These are phyloP conservation scores for Arbutus unedo DNA, from an alignment of 148 eudicot species.

Conservation along the genomic window DNA sequence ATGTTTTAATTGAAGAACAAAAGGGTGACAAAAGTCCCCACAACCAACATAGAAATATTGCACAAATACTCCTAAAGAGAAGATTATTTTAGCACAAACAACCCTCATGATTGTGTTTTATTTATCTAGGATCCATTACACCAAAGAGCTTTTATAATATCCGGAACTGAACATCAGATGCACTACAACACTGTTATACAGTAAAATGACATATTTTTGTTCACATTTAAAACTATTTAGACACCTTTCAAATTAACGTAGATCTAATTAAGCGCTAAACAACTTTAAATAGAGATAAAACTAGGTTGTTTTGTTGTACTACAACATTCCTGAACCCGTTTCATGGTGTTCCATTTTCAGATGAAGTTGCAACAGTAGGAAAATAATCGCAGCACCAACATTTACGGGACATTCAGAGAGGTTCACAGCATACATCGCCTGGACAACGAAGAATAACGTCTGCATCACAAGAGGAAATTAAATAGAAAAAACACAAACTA, in stretches of 20 bases:
- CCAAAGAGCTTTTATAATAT: not conserved
- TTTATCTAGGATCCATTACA: not conserved
- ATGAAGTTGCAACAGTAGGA: not conserved
- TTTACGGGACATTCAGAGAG: not conserved
- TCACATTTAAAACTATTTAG: too few species aligned
- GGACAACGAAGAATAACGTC: slow-evolving; percentile 21
- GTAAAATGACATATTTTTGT: too few species aligned
- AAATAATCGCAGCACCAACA: slow-evolving; percentile 26
- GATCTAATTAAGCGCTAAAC: too few species aligned
- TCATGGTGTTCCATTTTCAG: slow-evolving; percentile 1
- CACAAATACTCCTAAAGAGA: not conserved
- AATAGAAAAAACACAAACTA: too few species aligned
- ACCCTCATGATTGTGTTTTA: not conserved
- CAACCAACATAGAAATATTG: not conserved
- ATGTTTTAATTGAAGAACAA: not conserved
- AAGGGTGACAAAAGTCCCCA: not conserved
- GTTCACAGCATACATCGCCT: slow-evolving; percentile 32
- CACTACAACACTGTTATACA: too few species aligned
- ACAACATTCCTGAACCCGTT: not conserved
- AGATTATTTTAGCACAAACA: not conserved
- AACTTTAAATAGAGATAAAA: too few species aligned
- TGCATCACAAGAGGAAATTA: not conserved
- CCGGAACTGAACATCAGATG: too few species aligned
- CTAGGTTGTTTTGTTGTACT: too few species aligned
- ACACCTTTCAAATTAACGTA: too few species aligned